Evolutionary conservation across 2,329 filamentous ascomycete species (phyloP).

Genomic region (Colletotrichum costaricense): DNA sequence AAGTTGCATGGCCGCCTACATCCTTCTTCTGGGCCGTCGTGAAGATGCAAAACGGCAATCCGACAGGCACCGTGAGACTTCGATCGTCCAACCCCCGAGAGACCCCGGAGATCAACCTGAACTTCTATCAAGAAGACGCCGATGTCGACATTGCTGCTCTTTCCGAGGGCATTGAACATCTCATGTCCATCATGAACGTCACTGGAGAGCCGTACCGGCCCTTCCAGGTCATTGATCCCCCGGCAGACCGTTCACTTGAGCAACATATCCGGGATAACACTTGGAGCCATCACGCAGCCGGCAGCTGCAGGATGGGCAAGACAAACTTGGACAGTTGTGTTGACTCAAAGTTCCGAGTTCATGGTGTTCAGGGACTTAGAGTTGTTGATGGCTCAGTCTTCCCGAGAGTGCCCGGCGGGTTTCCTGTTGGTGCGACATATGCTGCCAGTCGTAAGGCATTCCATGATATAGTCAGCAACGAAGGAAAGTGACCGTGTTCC

Average conservation of each 20-base stretch:
- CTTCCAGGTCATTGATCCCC: no score
- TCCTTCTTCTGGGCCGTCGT: no score
- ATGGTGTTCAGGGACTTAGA: conserved; percentile 65
- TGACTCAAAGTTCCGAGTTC: conserved; percentile 69
- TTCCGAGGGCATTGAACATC: no score
- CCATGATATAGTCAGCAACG: conserved; percentile 59
- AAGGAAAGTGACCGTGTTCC: background rate
- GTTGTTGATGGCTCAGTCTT: conserved; percentile 73
- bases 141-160: no score
- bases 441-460: conserved; percentile 72
- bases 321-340: conserved; percentile 64
- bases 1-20: no score
- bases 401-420: conserved; percentile 57
- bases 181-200: no score
- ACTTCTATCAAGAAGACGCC: conserved; percentile 58
- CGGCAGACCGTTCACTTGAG: no score
- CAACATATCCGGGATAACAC: conserved; percentile 46
- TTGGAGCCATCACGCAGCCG: conserved; percentile 66
- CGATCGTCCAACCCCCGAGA: conserved; percentile 71
- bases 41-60: conserved; percentile 55
- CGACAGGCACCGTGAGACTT: conserved; percentile 70
- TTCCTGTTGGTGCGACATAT: conserved; percentile 64
- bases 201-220: no score
- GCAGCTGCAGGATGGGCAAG: conserved; percentile 65
- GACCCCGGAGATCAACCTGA: conserved; percentile 70